Base-by-base conservation (phyloP, 2,329 filamentous ascomycete genomes). In the Pezicula radicicola region DNA sequence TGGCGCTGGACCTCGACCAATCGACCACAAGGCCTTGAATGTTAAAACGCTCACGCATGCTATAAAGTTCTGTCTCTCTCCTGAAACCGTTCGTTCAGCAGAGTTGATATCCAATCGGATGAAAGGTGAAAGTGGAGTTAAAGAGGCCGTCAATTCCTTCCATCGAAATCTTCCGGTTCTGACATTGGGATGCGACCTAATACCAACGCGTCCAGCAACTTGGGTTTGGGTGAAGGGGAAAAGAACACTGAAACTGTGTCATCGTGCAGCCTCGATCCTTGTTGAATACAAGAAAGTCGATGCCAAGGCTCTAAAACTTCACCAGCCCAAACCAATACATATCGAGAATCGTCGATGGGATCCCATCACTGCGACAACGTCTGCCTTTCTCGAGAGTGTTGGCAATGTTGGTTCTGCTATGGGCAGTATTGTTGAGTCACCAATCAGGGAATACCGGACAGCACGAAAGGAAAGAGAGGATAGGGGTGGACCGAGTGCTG, bases 211-310 rank as follows among this genome's bases (percentile, higher is more conserved):
- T 2, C 71, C 75, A 3, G 79, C 80, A 0, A 70, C 71, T 0
- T 83, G 79, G 80, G 65, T 70, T 19, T 63, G 77, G 21, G 77
- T 51, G 48, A n/a, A 40, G 28, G 3, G 47, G 58, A 56, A 75
- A 73, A 1, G 66, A 47, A 16, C 45, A 16, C 12, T 47, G 68
- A 70, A 73, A 47, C 63, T 83, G 1, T 79, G 73, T 5, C 71
- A 78, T 1, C 62, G 80, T 18, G 80, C 80, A 3, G 79, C 78
- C 0, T 74, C 80, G 41, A 64, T 82, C 0, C 60, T 83, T 6
- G 70, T 79, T 5, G 71, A 79, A 49, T 71, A 75, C 57, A 74
- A 75, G 52, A 77, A 76, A 60, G 65, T 83, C 43, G 73, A 74
- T 48, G 76, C 74, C 69, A 70, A 69, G 15, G 73, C 79, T 40